A percentile compares a stretch with the other conserved stretches of the same genome.
Conservation (phyloP, 148 eudicot species). For the Nepenthes gracilis region DNA sequence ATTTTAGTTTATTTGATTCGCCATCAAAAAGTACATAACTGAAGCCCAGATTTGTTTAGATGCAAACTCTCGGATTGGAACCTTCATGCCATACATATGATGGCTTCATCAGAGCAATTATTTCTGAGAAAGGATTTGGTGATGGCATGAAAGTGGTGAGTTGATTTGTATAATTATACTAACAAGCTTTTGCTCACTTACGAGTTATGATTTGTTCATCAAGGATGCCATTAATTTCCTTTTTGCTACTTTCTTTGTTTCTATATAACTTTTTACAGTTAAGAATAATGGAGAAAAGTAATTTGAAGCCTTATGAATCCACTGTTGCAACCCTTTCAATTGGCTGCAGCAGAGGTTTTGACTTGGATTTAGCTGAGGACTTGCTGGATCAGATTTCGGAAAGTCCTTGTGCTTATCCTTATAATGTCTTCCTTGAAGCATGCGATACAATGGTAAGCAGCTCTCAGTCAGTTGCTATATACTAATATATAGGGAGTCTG, state of each 20-base stretch:
- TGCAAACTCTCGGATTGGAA: conserved; percentile 79
- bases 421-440: conserved; percentile 57
- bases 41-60: conserved; percentile 16
- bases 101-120: conserved; percentile 60
- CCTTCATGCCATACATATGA: conserved; percentile 48
- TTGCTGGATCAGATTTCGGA: conserved; percentile 41
- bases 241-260: conserved; percentile 3
- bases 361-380: conserved; percentile 66
- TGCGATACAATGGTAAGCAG: conserved; percentile 53
- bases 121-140: conserved; percentile 24
- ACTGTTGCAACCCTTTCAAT: conserved; percentile 57
- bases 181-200: conserved; percentile 2
- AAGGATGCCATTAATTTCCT: background rate
- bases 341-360: conserved; percentile 48
- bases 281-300: conserved; percentile 42
- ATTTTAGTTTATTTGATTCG: conserved; percentile 4
- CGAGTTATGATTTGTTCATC: conserved; percentile 1
- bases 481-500: background rate
- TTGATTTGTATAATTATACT: background rate
- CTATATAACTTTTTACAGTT: conserved; percentile 33
- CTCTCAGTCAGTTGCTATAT: background rate
- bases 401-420: conserved; percentile 27
- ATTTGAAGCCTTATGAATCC: conserved; percentile 52
- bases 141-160: conserved; percentile 57
- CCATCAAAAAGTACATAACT: conserved; percentile 13